Percentiles rank a stretch among this genome's conserved stretches.
Conservation (phyloP, 1,139 yeast genomes). For the Taphrina sp. region DNA sequence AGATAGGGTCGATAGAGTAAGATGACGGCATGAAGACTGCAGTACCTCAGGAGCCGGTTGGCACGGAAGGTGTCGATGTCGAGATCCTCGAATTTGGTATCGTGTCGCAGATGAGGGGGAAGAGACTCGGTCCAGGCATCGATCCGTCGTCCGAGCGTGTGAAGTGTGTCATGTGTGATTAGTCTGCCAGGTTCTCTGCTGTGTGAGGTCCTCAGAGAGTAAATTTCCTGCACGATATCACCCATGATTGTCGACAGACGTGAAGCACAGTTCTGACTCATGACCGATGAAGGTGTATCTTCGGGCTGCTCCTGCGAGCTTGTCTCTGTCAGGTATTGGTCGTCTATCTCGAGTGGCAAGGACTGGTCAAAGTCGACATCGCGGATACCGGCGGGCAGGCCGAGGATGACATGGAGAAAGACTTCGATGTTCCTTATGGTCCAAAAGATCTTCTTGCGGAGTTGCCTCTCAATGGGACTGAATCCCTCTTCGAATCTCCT, state of each 20-base stretch:
- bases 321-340: constrained; percentile 60
- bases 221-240: constrained; percentile 54
- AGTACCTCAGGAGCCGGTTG: constrained; percentile 69
- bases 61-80: constrained; percentile 59
- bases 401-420: constrained; percentile 83
- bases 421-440: constrained; percentile 90
- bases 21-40: constrained; percentile 79
- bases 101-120: constrained; percentile 73
- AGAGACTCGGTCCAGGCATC: constrained; percentile 71
- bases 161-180: constrained; percentile 61
- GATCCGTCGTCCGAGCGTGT: constrained; percentile 68
- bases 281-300: constrained; percentile 48
- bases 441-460: constrained; percentile 80
- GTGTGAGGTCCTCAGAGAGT: constrained; percentile 52
- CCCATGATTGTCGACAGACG: constrained; percentile 61
- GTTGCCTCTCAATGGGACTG: constrained; percentile 81
- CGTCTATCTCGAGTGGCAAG: constrained; percentile 79
- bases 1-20: constrained; percentile 87
- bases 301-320: constrained; percentile 41
- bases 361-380: constrained; percentile 89
- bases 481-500: constrained; percentile 65
- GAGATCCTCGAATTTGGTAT: constrained; percentile 58
- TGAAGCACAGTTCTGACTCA: constrained; percentile 86
- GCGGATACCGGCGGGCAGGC: constrained; percentile 66
- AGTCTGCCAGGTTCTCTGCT: constrained; percentile 27